Evolutionary conservation across 768 basidiomycete genomes (phyloP), one percentile per base, ranked within the genome.

Genomic region (Sarcodon sp.): DNA sequence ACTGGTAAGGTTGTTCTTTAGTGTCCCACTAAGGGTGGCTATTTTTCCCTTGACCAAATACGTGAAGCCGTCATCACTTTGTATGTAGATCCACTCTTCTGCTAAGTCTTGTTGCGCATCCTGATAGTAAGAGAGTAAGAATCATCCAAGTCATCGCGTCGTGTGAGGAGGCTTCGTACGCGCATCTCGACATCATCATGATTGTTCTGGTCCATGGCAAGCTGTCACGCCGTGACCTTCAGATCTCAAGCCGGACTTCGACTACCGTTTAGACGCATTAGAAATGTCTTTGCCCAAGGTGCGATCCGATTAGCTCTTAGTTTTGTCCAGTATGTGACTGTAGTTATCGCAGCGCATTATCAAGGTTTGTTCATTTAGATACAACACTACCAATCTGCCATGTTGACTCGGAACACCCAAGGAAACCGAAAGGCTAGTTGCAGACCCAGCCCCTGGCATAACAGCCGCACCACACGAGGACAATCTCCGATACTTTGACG

Each of bases 401-500:
- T 51, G 51, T 37, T 55, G 50, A 48, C 43, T 47, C 34, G 35
- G 27, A 43, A 34, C 15, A n/a, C 44, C 39, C 27, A 57, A 98
- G 94, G 96, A 98, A 76, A 99, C 96, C 33, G 93, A 98, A 65
- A 79, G 96, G 33, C 83, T 99, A 12, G 83, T 94, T 41, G 83
- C 89, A 38, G 96, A 99, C 69, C 92, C 94, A 15, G 93, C 93
- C 2, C 96, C 96, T 16, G 96, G 96, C 46, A 98, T 99, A 50
- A 79, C 88, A n/a, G 96, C 96, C 15, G 65, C 72, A 5, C 93
- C 96, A 2, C 96, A 98, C 56, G 92, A 98, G 2, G 96, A 99
- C 61, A 99, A 99, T 66, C 70, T 99, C 49, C 76, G 96, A 46
- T 97, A 99, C 72, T 99, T 99, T 68, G 92, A 99, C 70, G 96